Evolutionary conservation across 805 yeast species (phyloP).

Genomic region (Danielozyma ontarioensis): DNA sequence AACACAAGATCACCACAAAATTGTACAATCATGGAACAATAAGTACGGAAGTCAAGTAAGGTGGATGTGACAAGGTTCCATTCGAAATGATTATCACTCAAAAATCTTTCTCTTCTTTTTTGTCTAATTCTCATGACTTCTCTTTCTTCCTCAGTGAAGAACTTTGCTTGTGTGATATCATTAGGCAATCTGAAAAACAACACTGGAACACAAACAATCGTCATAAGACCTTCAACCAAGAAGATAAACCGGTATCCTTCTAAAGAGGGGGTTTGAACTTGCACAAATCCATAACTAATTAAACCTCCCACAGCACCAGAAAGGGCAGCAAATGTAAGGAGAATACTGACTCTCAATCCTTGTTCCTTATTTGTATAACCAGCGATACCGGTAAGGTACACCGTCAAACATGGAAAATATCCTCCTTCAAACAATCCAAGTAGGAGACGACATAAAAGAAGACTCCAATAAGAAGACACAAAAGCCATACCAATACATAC

Average conservation of each 20-base stretch:
- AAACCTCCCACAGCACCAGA: slow-evolving; percentile 58
- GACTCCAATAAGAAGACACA: slow-evolving; percentile 34
- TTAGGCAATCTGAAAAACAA: slow-evolving; percentile 36
- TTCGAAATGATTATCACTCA: slow-evolving; percentile 25
- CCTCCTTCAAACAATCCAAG: slow-evolving; percentile 51
- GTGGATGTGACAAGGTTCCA: slow-evolving; percentile 28
- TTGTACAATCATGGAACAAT: slow-evolving; percentile 32
- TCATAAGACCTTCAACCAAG: slow-evolving; percentile 43
- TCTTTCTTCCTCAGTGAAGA: slow-evolving; percentile 33
- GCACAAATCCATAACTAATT: slow-evolving; percentile 40
- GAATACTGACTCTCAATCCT: slow-evolving; percentile 19
- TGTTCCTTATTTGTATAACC: slow-evolving; percentile 11
- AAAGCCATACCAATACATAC: slow-evolving; percentile 40
- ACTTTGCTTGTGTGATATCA: slow-evolving; percentile 33
- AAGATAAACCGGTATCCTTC: slow-evolving; percentile 49
- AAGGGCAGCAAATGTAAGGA: slow-evolving; percentile 49
- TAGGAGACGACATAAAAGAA: slow-evolving; percentile 43
- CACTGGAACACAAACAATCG: slow-evolving; percentile 32
- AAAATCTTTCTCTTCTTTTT: slow-evolving; percentile 26
- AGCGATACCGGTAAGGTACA: slow-evolving; percentile 33
- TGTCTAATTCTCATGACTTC: slow-evolving; percentile 30
- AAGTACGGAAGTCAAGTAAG: slow-evolving; percentile 31
- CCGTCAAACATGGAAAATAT: slow-evolving; percentile 45
- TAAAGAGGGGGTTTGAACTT: slow-evolving; percentile 20
- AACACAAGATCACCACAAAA: slow-evolving; percentile 39